phyloP scores from a whole-genome alignment of 352 stramenopile species.

The Hyaloperonospora arabidopsidis region DNA sequence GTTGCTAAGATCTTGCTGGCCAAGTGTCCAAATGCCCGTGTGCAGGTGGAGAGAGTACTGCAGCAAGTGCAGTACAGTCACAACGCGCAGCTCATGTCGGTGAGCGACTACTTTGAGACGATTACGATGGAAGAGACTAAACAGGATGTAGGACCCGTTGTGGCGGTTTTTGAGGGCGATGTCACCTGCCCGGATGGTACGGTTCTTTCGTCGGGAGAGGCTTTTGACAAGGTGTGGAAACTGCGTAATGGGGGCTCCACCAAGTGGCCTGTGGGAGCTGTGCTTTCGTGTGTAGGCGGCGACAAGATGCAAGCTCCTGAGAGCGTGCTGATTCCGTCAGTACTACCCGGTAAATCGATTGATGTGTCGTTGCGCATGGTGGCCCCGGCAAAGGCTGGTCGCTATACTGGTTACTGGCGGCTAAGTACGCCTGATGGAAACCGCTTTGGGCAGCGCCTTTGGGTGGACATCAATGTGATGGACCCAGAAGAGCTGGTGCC shows the following conservation, averaged over 20 bases:
- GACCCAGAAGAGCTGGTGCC: constrained; percentile 25
- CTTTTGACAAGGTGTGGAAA: constrained; percentile 84
- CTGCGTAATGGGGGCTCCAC: constrained; percentile 71
- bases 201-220: constrained; percentile 50
- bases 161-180: constrained; percentile 84
- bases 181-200: constrained; percentile 81
- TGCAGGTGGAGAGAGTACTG: constrained; percentile 69
- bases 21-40: constrained; percentile 61
- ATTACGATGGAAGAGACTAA: constrained; percentile 67
- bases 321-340: constrained; percentile 59
- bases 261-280: constrained; percentile 70
- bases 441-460: constrained; percentile 84
- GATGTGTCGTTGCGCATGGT: constrained; percentile 72
- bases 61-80: constrained; percentile 63
- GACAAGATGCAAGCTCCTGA: constrained; percentile 72
- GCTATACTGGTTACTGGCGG: constrained; percentile 88
- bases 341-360: constrained; percentile 57
- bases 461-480: constrained; percentile 81
- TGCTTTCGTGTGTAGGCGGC: constrained; percentile 59
- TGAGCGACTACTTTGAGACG: constrained; percentile 64
- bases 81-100: constrained; percentile 60
- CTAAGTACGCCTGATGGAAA: constrained; percentile 69
- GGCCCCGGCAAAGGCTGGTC: constrained; percentile 45
- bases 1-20: constrained; percentile 67
- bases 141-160: constrained; percentile 52